Base-by-base conservation (phyloP, 2,329 filamentous ascomycete genomes). In the Microsporum ferrugineum region DNA sequence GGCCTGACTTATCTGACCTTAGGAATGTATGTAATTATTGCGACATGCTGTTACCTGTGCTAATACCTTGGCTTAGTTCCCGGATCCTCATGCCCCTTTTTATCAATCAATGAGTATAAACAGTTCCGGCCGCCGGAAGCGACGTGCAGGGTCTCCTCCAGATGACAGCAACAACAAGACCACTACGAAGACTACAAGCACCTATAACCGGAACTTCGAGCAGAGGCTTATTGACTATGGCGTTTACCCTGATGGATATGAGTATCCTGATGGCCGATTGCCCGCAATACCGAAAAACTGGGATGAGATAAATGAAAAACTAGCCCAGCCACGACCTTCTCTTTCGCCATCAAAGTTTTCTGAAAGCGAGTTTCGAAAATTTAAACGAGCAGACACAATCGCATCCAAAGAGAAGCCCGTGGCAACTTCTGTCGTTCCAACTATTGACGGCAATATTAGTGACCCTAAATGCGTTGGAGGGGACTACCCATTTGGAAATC, bases 341-440 rank as follows among this genome's bases (percentile, higher is more conserved):
- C 72, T 77, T 63, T 76, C 71, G 29, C 69, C 67, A 49, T 75
- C 71, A 23, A 55, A 64, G 39, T 74, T 75, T 63, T 65, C 70
- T 1, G 63, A 72, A 12, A 58, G 61, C 10, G 66, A 65, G 2
- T 74, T 71, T 57, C 1, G n/a, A 49, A n/a, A 65, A 6, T 77
- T 77, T 59, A 53, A 59, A 53, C 33, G 63, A 29, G 67, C 59
- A 47, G 67, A 72, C 63, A 62, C 57, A 31, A 41, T 67, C 34
- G 70, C 69, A 5, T 66, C 66, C 4, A 71, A 73, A 57, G 72
- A 78, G 38, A 69, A 72, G 43, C 68, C 71, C 43, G 69, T 76
- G 4, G 64, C 68, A 55, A 63, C 62, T 34, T 62, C 67, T 58
- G 67, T 76, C 1, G 63, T 78, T 39, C 71, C 72, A n/a, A 65